Evolutionary conservation across 106 monocot genomes (phyloP).

Genomic region (Acorus gramineus): DNA sequence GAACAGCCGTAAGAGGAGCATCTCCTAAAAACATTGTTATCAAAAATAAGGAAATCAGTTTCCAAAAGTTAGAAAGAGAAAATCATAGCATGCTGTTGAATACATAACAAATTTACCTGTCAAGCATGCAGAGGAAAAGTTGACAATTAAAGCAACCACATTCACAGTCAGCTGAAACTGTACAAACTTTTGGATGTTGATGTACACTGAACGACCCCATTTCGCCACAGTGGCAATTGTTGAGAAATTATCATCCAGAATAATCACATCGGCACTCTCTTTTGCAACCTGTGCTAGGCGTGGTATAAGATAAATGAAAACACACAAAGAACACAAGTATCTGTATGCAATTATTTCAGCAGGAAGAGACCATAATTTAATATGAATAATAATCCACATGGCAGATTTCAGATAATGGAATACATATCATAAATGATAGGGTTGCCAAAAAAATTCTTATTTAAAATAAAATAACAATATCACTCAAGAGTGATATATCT

Average conservation of each 20-base stretch:
- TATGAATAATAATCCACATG: too few species aligned
- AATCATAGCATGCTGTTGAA: too few species aligned
- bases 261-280: constrained; percentile 96
- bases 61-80: too few species aligned
- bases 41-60: background rate
- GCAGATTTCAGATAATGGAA: too few species aligned
- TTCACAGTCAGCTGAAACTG: constrained; percentile 97
- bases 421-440: too few species aligned
- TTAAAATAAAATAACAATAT: too few species aligned
- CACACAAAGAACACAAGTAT: too few species aligned
- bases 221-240: constrained; percentile 90
- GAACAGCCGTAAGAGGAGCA: constrained; percentile 92
- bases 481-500: too few species aligned
- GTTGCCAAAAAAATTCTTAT: too few species aligned
- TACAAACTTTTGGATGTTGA: constrained; percentile 97
- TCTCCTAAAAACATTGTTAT: constrained; percentile 29
- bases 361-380: too few species aligned
- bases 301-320: too few species aligned
- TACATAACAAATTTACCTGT: constrained; percentile 35
- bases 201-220: constrained; percentile 96
- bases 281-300: constrained; percentile 57
- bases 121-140: constrained; percentile 88
- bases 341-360: too few species aligned
- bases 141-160: constrained; percentile 80
- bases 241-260: constrained; percentile 96